Conservation (phyloP, 768 basidiomycete genomes). For the Xerocomellus dryophilus region DNA sequence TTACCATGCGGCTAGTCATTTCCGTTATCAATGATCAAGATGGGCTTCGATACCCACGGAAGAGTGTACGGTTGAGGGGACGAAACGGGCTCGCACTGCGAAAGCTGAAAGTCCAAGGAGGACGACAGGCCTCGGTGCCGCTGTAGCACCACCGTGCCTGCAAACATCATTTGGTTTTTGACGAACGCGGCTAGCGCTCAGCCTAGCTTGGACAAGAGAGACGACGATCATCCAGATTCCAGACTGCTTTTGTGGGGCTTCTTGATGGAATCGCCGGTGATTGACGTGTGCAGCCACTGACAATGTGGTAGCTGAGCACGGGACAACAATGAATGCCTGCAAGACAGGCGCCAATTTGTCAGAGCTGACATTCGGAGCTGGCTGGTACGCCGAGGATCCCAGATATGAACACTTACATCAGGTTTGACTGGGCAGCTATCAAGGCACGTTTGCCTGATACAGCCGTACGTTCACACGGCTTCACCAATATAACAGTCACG, state of each 20-base stretch:
- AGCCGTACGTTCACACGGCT: constrained; percentile 23
- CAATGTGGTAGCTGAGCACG: neutral
- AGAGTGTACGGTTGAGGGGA: neutral
- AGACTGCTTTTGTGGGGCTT: neutral
- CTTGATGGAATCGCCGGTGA: constrained; percentile 10
- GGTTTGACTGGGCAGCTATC: neutral
- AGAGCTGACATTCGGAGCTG: neutral
- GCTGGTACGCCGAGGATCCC: constrained; percentile 4
- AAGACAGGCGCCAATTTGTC: neutral
- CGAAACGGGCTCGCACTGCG: neutral
- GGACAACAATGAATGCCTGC: neutral
- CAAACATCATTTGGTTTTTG: neutral
- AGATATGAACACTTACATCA: constrained; percentile 4
- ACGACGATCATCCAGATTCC: constrained; percentile 7
- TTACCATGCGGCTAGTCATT: constrained; percentile 20
- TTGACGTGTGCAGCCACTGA: constrained; percentile 1
- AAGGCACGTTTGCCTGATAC: constrained; percentile 7
- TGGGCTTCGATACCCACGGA: neutral
- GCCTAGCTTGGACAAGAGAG: neutral
- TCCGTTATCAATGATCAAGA: constrained; percentile 25
- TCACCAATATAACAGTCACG: constrained; percentile 12
- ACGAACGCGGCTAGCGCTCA: neutral
- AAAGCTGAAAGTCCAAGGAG: neutral
- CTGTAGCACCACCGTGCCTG: neutral
- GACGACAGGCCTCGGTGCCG: constrained; percentile 2